Conservation (phyloP, 1,139 yeast genomes). For the Geotrichum aggregatum region DNA sequence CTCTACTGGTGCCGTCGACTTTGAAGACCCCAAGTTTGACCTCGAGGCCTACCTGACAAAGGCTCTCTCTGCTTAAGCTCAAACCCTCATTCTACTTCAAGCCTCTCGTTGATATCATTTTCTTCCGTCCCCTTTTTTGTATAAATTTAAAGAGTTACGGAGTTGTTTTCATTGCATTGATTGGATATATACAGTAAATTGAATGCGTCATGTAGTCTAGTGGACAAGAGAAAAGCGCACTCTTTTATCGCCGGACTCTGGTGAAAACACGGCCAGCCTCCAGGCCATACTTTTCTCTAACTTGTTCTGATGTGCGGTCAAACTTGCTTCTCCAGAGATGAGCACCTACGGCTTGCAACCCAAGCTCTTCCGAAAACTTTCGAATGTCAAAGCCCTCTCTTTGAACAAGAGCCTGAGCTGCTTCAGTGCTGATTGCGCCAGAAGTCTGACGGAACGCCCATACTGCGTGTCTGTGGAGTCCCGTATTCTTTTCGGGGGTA, state of each 20-base stretch:
- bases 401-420: constrained; percentile 30
- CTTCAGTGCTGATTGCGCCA: constrained; percentile 22
- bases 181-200: constrained; percentile 9
- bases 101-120: not conserved
- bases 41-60: constrained; percentile 48
- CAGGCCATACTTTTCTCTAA: constrained; percentile 69
- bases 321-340: constrained; percentile 85
- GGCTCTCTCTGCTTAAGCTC: constrained; percentile 31
- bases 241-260: constrained; percentile 21
- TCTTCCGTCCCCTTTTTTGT: not conserved
- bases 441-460: constrained; percentile 80
- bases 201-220: constrained; percentile 7
- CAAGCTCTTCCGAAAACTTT: constrained; percentile 51
- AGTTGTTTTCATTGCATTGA: constrained; percentile 1
- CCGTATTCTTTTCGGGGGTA: constrained; percentile 82
- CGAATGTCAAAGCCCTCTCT: constrained; percentile 68
- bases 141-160: constrained; percentile 1
- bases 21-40: constrained; percentile 90
- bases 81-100: not conserved
- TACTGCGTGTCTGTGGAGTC: constrained; percentile 74
- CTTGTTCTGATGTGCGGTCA: constrained; percentile 67
- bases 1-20: constrained; percentile 45
- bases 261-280: constrained; percentile 64
- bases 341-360: constrained; percentile 77
- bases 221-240: not conserved